These are phyloP conservation scores for Paecilomyces sp. DNA, from an alignment of 2,329 filamentous ascomycete species.

Conservation along the genomic window DNA sequence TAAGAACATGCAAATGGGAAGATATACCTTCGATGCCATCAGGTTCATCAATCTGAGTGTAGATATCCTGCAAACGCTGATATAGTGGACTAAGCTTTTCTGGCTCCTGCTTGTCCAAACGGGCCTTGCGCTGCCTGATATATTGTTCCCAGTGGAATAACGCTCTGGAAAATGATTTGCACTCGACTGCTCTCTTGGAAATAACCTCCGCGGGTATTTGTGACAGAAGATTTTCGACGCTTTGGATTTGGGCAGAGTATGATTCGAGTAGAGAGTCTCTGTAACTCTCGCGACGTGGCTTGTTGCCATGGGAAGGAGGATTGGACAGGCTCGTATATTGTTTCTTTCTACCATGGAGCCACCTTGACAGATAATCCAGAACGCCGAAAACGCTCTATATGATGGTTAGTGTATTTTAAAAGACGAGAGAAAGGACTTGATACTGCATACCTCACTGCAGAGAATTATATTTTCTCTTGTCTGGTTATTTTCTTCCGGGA, in stretches of 20 bases:
- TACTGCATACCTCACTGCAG: conserved; percentile 68
- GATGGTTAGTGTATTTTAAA: conserved; percentile 6
- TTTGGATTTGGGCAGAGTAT: conserved; percentile 42
- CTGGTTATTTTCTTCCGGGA: conserved; percentile 46
- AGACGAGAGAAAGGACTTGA: neutral
- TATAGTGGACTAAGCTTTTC: conserved; percentile 58
- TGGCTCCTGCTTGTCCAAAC: conserved; percentile 40
- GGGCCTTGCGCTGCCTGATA: conserved; percentile 53
- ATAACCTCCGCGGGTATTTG: conserved; percentile 64
- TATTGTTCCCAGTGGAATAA: conserved; percentile 94
- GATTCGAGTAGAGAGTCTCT: conserved; percentile 22
- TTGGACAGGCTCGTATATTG: conserved; percentile 27
- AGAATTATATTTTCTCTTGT: conserved; percentile 71
- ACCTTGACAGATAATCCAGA: conserved; percentile 84
- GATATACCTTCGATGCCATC: conserved; percentile 95
- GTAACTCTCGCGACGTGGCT: conserved; percentile 18
- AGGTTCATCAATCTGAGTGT: conserved; percentile 94
- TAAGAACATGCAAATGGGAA: conserved; percentile 74
- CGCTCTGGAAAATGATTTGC: conserved; percentile 84
- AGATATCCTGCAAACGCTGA: conserved; percentile 81
- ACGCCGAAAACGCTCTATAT: conserved; percentile 75
- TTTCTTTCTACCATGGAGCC: conserved; percentile 73
- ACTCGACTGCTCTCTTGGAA: conserved; percentile 82
- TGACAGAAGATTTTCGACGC: conserved; percentile 67
- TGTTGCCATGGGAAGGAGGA: conserved; percentile 19